These are phyloP conservation scores for Solanum okadae DNA, from an alignment of 257 asterid species.

Conservation along the genomic window DNA sequence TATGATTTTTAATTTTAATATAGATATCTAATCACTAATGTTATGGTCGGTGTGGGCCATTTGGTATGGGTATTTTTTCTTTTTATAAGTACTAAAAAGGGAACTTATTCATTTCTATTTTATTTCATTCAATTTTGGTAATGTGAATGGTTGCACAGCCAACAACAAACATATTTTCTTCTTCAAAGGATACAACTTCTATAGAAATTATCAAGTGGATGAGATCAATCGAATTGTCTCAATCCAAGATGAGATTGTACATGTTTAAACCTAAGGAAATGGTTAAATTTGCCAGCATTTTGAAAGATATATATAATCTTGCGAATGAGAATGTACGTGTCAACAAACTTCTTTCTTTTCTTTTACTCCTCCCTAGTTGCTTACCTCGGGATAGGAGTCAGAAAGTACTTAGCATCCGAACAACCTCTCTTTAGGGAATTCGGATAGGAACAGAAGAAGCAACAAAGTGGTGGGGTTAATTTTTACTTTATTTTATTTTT, in stretches of 20 bases:
- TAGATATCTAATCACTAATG: background rate
- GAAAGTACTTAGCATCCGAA: background rate
- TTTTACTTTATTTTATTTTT: background rate
- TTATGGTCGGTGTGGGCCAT: background rate
- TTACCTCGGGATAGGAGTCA: background rate
- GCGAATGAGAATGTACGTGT: background rate
- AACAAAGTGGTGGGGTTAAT: constrained; percentile 6
- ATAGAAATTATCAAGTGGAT: background rate
- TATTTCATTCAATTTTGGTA: background rate
- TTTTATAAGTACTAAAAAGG: background rate
- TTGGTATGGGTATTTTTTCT: background rate
- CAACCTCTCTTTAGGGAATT: background rate
- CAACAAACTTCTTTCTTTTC: background rate
- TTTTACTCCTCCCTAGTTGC: too few relatives aligned
- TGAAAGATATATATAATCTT: background rate
- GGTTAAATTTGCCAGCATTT: background rate
- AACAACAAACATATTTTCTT: background rate
- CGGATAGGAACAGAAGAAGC: background rate
- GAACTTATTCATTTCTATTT: background rate
- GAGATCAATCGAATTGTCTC: background rate
- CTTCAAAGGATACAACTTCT: background rate
- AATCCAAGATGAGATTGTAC: background rate
- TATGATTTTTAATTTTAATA: background rate
- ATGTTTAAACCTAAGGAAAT: background rate
- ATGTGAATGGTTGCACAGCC: background rate